Evolutionary conservation across 2,329 filamentous ascomycete genomes (phyloP).

Genomic region (Orbilia ellipsospora): DNA sequence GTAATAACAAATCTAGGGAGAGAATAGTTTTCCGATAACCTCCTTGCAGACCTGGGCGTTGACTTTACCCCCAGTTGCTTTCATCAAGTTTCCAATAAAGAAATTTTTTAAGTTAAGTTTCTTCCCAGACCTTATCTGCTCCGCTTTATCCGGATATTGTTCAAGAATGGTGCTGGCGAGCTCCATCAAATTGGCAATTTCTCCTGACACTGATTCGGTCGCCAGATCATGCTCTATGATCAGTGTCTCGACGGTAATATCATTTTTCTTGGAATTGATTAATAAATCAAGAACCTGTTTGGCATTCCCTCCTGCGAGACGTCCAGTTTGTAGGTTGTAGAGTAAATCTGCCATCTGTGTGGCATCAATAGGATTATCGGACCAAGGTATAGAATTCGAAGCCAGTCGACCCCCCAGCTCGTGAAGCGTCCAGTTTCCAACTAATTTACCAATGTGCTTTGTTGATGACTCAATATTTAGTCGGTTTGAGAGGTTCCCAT

Average conservation of each 20-base stretch:
- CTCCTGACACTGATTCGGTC: conserved; percentile 11
- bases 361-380: conserved; percentile 62
- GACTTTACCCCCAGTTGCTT: conserved; percentile 41
- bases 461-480: conserved; percentile 57
- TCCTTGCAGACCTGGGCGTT: conserved; percentile 38
- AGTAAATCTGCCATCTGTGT: conserved; percentile 65
- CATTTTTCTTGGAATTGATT: conserved; percentile 6
- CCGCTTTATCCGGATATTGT: conserved; percentile 47
- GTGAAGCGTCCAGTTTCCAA: conserved; percentile 71
- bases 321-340: conserved; percentile 62
- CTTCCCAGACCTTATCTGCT: conserved; percentile 40
- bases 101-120: conserved; percentile 48
- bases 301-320: conserved; percentile 63
- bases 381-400: conserved; percentile 62
- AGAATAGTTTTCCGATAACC: conserved; percentile 48
- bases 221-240: conserved; percentile 41
- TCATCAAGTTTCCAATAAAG: conserved; percentile 53
- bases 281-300: conserved; percentile 42
- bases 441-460: conserved; percentile 64
- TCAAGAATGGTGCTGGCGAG: conserved; percentile 27
- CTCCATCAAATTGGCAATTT: conserved; percentile 26
- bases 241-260: conserved; percentile 12
- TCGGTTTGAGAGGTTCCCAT: conserved; percentile 30
- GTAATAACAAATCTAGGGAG: background rate
- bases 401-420: conserved; percentile 67